Evolutionary conservation across 495 filamentous ascomycete species (phyloP), one percentile per base, ranked within the genome.

Genomic region (Hyaloscypha hepaticicola): DNA sequence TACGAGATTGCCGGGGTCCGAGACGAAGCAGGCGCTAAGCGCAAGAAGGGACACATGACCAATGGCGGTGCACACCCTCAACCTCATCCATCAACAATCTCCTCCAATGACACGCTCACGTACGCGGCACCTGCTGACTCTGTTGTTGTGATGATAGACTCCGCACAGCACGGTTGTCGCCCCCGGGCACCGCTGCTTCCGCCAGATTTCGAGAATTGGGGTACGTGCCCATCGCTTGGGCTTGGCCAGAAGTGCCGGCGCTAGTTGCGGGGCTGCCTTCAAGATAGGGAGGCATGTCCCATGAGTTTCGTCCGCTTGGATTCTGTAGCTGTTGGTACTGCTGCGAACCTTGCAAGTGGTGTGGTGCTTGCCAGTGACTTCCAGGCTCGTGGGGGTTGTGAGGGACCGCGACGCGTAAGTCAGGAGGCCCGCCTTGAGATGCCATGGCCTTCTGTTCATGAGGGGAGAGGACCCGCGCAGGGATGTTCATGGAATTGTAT

Each of bases 401-500:
- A 11, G 65, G 52, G 9, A 71, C 55, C 19, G 66, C 34, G 45
- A 65, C 66, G n/a, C 70, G 66, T 2, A 71, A 66, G 63, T 69
- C 66, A 64, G 69, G 63, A 64, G 66, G 66, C 48, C 70, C 70
- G n/a, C 62, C 34, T 25, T 59, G 53, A 5, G 66, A 58, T 2
- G 45, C 45, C 60, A 72, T 55, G 21, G 66, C 38, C 29, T 67
- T 66, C 19, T 65, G 60, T 22, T 58, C 51, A 27, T 65, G 70
- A 55, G 70, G 70, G 26, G 70, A 72, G n/a, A 67, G 31, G 26
- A 68, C 63, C 19, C 66, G 45, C n/a, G 64, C 64, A 55, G 66
- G 70, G 24, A 69, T 59, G 45, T 29, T 65, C 38, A 45, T 45
- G 27, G 56, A 49, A 2, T 38, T 48, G 51, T 69, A 69, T 2